Percentiles rank a stretch among this genome's conserved stretches.
Conservation (phyloP, 2,329 filamentous ascomycete genomes). For the Corynespora cassiicola region DNA sequence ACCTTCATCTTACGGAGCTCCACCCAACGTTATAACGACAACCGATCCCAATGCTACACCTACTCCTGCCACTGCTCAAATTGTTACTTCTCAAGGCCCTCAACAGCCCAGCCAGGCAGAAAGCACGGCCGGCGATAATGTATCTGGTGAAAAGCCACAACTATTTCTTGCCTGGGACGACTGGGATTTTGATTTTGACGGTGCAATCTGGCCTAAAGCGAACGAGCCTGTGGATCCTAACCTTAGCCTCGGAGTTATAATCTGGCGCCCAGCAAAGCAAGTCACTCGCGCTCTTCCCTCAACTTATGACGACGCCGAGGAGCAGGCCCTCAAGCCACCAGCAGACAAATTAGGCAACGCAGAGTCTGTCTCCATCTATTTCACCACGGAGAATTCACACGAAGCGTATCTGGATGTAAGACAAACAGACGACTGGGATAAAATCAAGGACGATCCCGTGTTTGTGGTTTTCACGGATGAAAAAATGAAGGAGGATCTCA, state of each 20-base stretch:
- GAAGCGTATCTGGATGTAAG: conserved; percentile 55
- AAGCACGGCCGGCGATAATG: conserved; percentile 22
- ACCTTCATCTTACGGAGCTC: conserved; percentile 15
- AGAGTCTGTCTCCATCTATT: conserved; percentile 59
- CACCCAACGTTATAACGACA: conserved; percentile 10
- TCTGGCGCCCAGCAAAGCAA: conserved; percentile 53
- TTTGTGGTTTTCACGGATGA: conserved; percentile 54
- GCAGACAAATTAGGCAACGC: conserved; percentile 46
- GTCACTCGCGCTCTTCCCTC: conserved; percentile 51
- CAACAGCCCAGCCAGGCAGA: conserved; percentile 16
- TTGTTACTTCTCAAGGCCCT: conserved; percentile 17
- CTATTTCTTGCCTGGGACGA: conserved; percentile 46
- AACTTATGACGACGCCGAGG: conserved; percentile 52
- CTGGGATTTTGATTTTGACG: conserved; percentile 53
- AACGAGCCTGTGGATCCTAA: conserved; percentile 52
- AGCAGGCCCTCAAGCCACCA: conserved; percentile 48
- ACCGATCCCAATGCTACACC: conserved; percentile 36
- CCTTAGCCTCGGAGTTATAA: conserved; percentile 54
- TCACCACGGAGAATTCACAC: conserved; percentile 50
- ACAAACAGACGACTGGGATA: conserved; percentile 57
- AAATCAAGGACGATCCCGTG: conserved; percentile 57
- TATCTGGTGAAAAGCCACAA: conserved; percentile 28
- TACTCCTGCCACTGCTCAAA: conserved; percentile 31
- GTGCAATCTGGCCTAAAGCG: conserved; percentile 52
- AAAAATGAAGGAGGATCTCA: conserved; percentile 42